Evolutionary conservation across 768 basidiomycete species (phyloP), one percentile per base, ranked within the genome.

Genomic region (Krasilnikovozyma curviuscula): DNA sequence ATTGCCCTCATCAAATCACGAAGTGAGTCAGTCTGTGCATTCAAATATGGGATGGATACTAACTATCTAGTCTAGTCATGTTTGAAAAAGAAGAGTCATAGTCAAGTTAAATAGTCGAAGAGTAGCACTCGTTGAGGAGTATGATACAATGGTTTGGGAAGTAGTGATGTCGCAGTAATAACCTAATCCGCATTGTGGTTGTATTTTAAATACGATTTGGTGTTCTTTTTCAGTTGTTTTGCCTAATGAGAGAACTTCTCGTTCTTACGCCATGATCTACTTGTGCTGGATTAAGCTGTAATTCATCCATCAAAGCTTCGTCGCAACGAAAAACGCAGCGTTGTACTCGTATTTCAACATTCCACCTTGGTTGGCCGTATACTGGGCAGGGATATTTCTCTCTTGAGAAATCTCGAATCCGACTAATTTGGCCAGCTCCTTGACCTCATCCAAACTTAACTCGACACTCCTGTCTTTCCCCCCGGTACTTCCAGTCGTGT

Each of bases 261-360:
- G n/a, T n/a, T n/a, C n/a, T n/a, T n/a, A n/a, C n/a, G n/a, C n/a
- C n/a, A n/a, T n/a, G n/a, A n/a, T n/a, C n/a, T n/a, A n/a, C n/a
- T n/a, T n/a, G n/a, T n/a, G n/a, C n/a, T n/a, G n/a, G n/a, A n/a
- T n/a, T n/a, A n/a, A n/a, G n/a, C n/a, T n/a, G n/a, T n/a, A n/a
- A n/a, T n/a, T n/a, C n/a, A n/a, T n/a, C n/a, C n/a, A n/a, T n/a
- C n/a, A n/a, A n/a, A n/a, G n/a, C n/a, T n/a, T n/a, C n/a, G n/a
- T n/a, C n/a, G n/a, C n/a, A n/a, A n/a, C n/a, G n/a, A 30, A 24
- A n/a, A 6, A 24, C 32, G 43, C 5, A 8, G 62, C 64, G 41
- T 81, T 75, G 62, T 95, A 95, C 16, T 79, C 70, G 57, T 91
- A 86, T 32, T 75, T 72, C 13, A 97, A 70, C 80, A 93, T 81